Evolutionary conservation across 352 stramenopile species (phyloP).

Genomic region (Pythium apleroticum): DNA sequence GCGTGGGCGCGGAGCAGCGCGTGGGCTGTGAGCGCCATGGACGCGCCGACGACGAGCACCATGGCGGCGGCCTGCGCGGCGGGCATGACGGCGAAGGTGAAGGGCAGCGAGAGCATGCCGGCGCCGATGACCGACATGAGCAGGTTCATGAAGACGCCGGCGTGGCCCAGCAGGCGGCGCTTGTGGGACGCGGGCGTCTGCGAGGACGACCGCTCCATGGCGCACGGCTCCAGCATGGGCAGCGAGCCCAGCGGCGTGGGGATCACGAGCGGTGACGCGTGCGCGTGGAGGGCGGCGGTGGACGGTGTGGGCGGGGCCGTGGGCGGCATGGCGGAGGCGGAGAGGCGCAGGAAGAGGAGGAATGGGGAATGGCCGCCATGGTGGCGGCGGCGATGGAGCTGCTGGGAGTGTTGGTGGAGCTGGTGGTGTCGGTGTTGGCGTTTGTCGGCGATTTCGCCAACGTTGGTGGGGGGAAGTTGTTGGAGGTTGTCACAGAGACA

Average conservation of each 20-base stretch:
- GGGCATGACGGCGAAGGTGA: conserved; percentile 23
- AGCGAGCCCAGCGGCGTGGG: conserved; percentile 10
- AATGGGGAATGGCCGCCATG: neutral
- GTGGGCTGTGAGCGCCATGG: conserved; percentile 25
- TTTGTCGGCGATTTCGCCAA: neutral
- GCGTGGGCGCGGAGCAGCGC: conserved; percentile 27
- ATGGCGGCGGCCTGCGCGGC: conserved; percentile 7
- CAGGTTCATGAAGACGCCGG: conserved; percentile 27
- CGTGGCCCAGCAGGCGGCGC: neutral
- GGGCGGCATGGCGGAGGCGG: neutral
- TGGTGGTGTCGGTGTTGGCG: neutral
- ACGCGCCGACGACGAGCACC: conserved; percentile 23
- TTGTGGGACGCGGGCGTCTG: neutral
- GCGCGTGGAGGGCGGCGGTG: neutral
- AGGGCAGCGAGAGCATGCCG: conserved; percentile 34
- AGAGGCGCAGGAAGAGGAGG: neutral
- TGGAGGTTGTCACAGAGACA: too few species aligned
- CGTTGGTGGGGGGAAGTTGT: too few species aligned
- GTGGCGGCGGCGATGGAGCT: neutral
- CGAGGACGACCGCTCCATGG: neutral
- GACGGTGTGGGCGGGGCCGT: neutral
- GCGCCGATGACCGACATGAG: conserved; percentile 34
- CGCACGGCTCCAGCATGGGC: conserved; percentile 3
- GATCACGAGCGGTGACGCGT: conserved; percentile 1
- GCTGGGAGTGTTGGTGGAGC: neutral